Evolutionary conservation across 805 yeast genomes (phyloP).

Genomic region (Barnettozyma wickerhamii): DNA sequence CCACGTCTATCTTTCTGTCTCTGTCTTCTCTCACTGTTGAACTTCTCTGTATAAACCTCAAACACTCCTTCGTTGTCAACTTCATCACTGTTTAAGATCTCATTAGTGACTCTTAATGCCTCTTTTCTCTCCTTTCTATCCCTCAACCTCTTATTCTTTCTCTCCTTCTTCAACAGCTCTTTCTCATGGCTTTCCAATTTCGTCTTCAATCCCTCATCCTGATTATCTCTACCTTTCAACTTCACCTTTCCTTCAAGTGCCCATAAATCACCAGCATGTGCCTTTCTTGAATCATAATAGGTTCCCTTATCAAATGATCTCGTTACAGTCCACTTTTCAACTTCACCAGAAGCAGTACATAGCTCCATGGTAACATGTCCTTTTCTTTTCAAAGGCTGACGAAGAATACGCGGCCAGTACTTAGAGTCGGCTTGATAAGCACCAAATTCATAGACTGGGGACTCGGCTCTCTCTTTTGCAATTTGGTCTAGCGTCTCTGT

Average conservation of each 20-base stretch:
- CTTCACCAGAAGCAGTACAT: slow-evolving; percentile 72
- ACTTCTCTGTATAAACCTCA: slow-evolving; percentile 21
- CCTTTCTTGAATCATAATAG: slow-evolving; percentile 89
- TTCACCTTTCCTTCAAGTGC: slow-evolving; percentile 60
- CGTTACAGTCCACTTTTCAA: slow-evolving; percentile 87
- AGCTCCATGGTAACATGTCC: slow-evolving; percentile 78
- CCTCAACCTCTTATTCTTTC: slow-evolving; percentile 14
- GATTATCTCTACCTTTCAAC: slow-evolving; percentile 32
- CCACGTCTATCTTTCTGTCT: slow-evolving; percentile 23
- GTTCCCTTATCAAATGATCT: slow-evolving; percentile 67
- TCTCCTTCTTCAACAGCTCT: slow-evolving; percentile 20
- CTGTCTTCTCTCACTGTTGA: slow-evolving; percentile 24
- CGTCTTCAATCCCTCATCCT: slow-evolving; percentile 24
- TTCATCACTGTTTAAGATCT: slow-evolving; percentile 10
- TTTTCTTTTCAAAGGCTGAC: slow-evolving; percentile 69
- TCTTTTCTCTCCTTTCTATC: slow-evolving; percentile 15
- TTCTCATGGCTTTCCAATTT: slow-evolving; percentile 32
- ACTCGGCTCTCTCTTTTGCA: slow-evolving; percentile 34
- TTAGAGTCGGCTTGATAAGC: slow-evolving; percentile 24
- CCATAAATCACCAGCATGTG: slow-evolving; percentile 86
- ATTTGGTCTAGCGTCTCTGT: slow-evolving; percentile 35
- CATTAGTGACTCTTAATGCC: slow-evolving; percentile 12
- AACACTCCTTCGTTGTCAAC: slow-evolving; percentile 21
- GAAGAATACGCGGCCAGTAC: slow-evolving; percentile 71
- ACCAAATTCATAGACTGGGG: slow-evolving; percentile 23